Evolutionary conservation across 2,329 filamentous ascomycete species (phyloP), one percentile per base, ranked within the genome.

Genomic region (Epichloe glyceriae): DNA sequence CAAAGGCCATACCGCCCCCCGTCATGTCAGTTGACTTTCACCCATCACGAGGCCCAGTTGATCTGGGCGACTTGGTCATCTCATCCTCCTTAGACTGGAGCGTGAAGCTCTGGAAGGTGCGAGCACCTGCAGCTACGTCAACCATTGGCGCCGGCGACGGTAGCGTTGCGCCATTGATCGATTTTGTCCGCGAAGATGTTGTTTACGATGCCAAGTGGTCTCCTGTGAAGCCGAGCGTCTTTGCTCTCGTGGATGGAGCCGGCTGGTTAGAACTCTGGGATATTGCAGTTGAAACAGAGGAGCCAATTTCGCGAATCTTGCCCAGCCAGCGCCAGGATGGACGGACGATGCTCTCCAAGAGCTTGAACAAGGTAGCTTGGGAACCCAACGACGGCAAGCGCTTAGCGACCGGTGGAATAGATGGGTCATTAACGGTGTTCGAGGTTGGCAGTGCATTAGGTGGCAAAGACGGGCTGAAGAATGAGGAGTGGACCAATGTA

Each of bases 11-110:
- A 85, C 88, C 14, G 93, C 89, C 3, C 3, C 93, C 93, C 0
- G 89, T 98, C 61, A 95, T 96, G 84, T 93, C 87, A 5, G 84
- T 96, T 12, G 86, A 93, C 65, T 98, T 97, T 72, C 93, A 98
- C 64, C 93, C 93, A 2, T 85, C 88, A 4, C 82, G 87, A 49
- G 94, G 93, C 1, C 89, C 90, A 3, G 84, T 98, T 48, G 94
- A 98, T 67, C 81, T 98, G 5, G 90, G 91, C 30, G 94, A 98
- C 62, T 73, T 98, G 5, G 88, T 97, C 53, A 79, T 98, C 47
- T 90, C 85, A n/a, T 86, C 88, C 4, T 91, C 86, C 42, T 75
- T 98, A 7, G 93, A 98, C 71, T 98, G 93, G 93, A 94, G 85
- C 58, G 89, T 96, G 58, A 96, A 95, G 70, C 74, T 98, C 15